Base-by-base conservation (phyloP, 306 rosid species). In the Quercus alba region DNA sequence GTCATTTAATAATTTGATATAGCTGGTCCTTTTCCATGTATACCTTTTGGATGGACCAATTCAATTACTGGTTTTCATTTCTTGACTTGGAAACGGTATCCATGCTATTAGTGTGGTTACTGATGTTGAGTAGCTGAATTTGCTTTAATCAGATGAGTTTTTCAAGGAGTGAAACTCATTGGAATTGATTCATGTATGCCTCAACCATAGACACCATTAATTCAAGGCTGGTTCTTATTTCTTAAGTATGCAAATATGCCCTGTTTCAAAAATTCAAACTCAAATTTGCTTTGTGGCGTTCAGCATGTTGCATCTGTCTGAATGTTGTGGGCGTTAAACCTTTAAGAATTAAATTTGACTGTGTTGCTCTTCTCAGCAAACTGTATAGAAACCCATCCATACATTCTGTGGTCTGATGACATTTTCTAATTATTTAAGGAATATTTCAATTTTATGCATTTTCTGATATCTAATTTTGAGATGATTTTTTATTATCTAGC, bases 401-500 rank as follows among this genome's bases (percentile, higher is more conserved):
- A 35, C 52, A 35, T 3, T 10, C 52, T 33, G 52, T 35, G 11
- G 52, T 68, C 52, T 68, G 25, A 59, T 23, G 19, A 61, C 28
- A 7, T 58, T 58, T 59, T 18, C n/a, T 18, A 46, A 49, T 49
- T 21, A 12, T 72, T 72, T 55, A n/a, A 49, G 18, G 67, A n/a
- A 68, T 9, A 68, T 63, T 28, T 26, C 44, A 17, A 8, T 68
- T 58, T 9, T 49, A 56, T 38, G 14, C 57, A 46, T 57, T 82
- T n/a, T 57, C 52, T 58, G 69, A 68, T 19, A 68, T 33, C 25
- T 68, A 19, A 35, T 7, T n/a, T 35, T n/a, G n/a, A 33, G 21
- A 26, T 33, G 72, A 28, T 64, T 30, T 74, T 56, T 55, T 28
- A 54, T 70, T 72, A n/a, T 64, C 73, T 82, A 66, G 38, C 18